Percentiles rank a stretch among this genome's conserved stretches.
These are phyloP conservation scores for Arachnomyces sp. DNA, from an alignment of 2,329 filamentous ascomycete genomes.

Conservation along the genomic window DNA sequence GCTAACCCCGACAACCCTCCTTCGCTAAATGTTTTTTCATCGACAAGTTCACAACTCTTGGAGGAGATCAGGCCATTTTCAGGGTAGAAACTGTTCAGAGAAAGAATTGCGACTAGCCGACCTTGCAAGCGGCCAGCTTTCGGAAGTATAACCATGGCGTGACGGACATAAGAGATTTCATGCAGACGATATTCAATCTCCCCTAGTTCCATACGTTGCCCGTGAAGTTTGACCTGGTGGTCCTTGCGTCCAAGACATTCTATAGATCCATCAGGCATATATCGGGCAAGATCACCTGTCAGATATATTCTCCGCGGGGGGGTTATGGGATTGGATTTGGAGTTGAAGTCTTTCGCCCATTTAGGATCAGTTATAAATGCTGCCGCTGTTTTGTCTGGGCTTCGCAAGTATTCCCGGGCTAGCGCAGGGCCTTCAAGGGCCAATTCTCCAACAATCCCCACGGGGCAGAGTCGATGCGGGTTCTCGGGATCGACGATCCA, in stretches of 20 bases:
- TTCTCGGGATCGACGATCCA: slow-evolving; percentile 11
- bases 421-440: slow-evolving; percentile 9
- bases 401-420: slow-evolving; percentile 10
- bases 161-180: slow-evolving; percentile 25
- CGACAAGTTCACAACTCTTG: slow-evolving; percentile 26
- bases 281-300: slow-evolving; percentile 15
- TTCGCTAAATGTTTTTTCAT: slow-evolving; percentile 15
- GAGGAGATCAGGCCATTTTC: slow-evolving; percentile 21
- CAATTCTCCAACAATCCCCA: slow-evolving; percentile 11
- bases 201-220: slow-evolving; percentile 55
- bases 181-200: slow-evolving; percentile 37
- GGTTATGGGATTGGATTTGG: not conserved
- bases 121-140: slow-evolving; percentile 35
- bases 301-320: slow-evolving; percentile 9
- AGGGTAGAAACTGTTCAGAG: slow-evolving; percentile 21
- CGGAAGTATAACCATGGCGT: slow-evolving; percentile 37
- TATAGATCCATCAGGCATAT: slow-evolving; percentile 26
- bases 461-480: slow-evolving; percentile 9
- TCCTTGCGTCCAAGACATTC: slow-evolving; percentile 52
- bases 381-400: slow-evolving; percentile 8
- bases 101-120: slow-evolving; percentile 39
- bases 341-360: slow-evolving; percentile 7
- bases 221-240: slow-evolving; percentile 57
- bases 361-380: slow-evolving; percentile 9
- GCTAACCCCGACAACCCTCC: slow-evolving; percentile 23